Base-by-base conservation (phyloP, 306 rosid species). In the Oxytropis ochrocephala region DNA sequence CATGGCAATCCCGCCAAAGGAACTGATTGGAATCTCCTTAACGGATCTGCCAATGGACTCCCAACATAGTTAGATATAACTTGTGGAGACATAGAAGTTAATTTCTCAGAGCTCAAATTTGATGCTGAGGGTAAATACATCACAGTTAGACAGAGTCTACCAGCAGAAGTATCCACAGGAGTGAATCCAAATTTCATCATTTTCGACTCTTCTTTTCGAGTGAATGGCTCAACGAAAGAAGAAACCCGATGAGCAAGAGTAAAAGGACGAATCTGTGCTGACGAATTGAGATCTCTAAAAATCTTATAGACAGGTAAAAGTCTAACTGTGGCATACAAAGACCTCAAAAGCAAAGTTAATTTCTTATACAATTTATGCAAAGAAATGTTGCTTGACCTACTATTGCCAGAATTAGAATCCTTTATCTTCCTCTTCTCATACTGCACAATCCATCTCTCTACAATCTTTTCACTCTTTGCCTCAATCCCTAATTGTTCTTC, bases 391-490 rank as follows among this genome's bases (percentile, higher is more conserved):
- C 83, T 78, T 0, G 86, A 82, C 84, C 89, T 88, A 77, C 89
- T 88, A 70, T 67, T 80, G 9, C 84, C 70, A 2, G 89, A 81
- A 81, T 54, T 70, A 50, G 73, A 72, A 72, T 86, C 87, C 77
- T 80, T 85, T 17, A 62, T 67, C 68, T 78, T 90, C 72, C 83
- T 72, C 64, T 73, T 81, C 66, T 93, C 96, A 70, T 85, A 90
- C 63, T 79, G 91, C 75, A 93, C 41, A 14, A 88, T 76, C 98
- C 97, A 93, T 75, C 96, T 85, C 86, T 93, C 98, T 21, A 93
- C 57, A 75, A 90, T 83, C 86, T 69, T 90, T 49, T 85, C 97
- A 42, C 83, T 83, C 80, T 74, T 84, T 39, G 64, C 49, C 67
- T 76, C 86, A 62, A 67, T 12, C 52, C 86, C 79, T 27, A 83